phyloP scores from a whole-genome alignment of 1,284 basidiomycete genomes.

The Inonotus hispidus region DNA sequence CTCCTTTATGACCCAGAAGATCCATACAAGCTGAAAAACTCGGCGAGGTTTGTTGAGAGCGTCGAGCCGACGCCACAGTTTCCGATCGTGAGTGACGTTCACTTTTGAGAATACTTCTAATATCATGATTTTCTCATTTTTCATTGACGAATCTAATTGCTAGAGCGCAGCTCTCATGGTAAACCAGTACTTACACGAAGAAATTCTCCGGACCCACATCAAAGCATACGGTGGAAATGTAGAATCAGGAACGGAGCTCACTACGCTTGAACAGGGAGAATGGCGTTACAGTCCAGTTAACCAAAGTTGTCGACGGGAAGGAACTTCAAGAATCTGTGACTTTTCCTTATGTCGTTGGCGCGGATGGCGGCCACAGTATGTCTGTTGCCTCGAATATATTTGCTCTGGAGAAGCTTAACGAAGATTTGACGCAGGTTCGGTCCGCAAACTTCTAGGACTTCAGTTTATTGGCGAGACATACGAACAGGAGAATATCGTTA shows the following conservation, averaged over 20 bases:
- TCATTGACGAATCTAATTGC: no score
- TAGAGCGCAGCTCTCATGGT: neutral
- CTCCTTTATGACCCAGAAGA: constrained; percentile 1
- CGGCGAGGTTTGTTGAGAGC: neutral
- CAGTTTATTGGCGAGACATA: constrained; percentile 41
- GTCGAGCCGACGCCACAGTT: constrained; percentile 8
- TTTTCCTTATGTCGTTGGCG: constrained; percentile 28
- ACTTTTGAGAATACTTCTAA: neutral
- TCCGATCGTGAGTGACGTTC: constrained; percentile 5
- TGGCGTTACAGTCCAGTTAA: constrained; percentile 8
- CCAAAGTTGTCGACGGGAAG: neutral
- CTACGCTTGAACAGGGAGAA: constrained; percentile 15
- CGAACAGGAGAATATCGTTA: constrained; percentile 21
- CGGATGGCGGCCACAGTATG: constrained; percentile 35
- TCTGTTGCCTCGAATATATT: neutral
- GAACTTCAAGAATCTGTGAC: neutral
- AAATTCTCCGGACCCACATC: constrained; percentile 15
- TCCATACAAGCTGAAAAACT: neutral
- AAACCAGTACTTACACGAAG: constrained; percentile 14
- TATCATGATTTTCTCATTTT: no score
- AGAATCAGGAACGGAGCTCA: constrained; percentile 16
- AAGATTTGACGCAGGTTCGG: constrained; percentile 21
- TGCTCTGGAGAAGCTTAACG: neutral
- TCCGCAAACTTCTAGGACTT: constrained; percentile 37
- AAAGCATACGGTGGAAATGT: constrained; percentile 7